Conservation (phyloP, 352 stramenopile genomes). For the Pythium myriotylum region DNA sequence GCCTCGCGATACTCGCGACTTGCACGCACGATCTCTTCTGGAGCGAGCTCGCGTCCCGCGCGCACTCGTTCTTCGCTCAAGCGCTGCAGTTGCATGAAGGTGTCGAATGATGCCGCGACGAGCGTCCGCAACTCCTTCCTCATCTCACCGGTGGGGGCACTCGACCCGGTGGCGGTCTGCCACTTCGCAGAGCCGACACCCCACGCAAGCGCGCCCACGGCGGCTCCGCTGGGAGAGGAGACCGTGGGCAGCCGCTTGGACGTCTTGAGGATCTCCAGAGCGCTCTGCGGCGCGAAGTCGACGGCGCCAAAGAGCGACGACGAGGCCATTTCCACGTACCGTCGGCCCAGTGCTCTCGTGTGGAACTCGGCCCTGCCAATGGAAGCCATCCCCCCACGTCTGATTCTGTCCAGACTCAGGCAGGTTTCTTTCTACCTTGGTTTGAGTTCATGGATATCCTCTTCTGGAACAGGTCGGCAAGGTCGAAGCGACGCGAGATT, state of each 20-base stretch:
- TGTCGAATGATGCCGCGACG: constrained; percentile 61
- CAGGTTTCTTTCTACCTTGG: background rate
- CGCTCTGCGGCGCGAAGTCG: constrained; percentile 23
- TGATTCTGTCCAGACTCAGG: constrained; percentile 1
- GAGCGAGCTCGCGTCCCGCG: constrained; percentile 24
- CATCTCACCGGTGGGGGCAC: constrained; percentile 36
- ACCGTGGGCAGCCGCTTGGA: constrained; percentile 47
- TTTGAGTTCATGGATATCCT: background rate
- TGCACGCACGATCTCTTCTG: constrained; percentile 44
- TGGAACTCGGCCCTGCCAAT: constrained; percentile 3
- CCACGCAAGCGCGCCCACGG: constrained; percentile 43
- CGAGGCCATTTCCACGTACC: background rate
- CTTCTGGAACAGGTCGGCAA: background rate
- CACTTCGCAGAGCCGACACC: constrained; percentile 52
- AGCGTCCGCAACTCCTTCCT: constrained; percentile 56
- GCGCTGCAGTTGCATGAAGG: constrained; percentile 43
- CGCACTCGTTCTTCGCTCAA: constrained; percentile 19
- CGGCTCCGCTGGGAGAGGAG: constrained; percentile 10
- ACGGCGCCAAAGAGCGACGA: constrained; percentile 25
- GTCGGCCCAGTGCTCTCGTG: background rate
- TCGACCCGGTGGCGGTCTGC: constrained; percentile 14
- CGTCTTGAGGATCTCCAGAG: constrained; percentile 51
- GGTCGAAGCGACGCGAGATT: background rate
- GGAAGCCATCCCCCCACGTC: constrained; percentile 1
- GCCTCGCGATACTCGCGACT: constrained; percentile 76